Base-by-base conservation (phyloP, 2,329 filamentous ascomycete genomes). In the Aspergillus pseudoterreus region DNA sequence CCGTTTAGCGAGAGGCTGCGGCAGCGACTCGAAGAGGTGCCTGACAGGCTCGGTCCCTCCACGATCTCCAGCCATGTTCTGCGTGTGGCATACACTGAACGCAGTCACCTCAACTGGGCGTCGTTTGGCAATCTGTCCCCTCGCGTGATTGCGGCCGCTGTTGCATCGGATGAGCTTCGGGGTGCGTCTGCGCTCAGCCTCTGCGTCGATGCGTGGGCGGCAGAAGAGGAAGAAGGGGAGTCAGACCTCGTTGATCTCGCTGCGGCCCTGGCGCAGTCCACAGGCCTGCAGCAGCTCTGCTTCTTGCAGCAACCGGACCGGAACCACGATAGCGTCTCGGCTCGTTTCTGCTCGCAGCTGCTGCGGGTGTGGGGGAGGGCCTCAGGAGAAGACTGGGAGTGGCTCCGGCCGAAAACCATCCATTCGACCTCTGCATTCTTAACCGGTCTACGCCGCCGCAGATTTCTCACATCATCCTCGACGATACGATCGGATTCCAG, bases 181-280 rank as follows among this genome's bases (percentile, higher is more conserved):
- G 44, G 38, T 39, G 55, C 46, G 44, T 56, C 51, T 49, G 53
- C 53, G 51, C 55, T 57, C 45, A 57, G 53, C 42, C 22, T 57
- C n/a, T 52, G 51, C 49, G 21, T 53, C 38, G 36, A 56, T 52
- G 9, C 17, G 46, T 53, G 4, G 22, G 22, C 22, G 5, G 22
- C 4, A 22, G 22, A 22, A 6, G 22, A 22, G 4, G 22, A 6
- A 6, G 22, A 22, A 1, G 35, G 35, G 1, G 15, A 15, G 35
- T 38, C 15, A 17, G 35, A 38, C 41, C 49, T 57, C 21, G 15
- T 35, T 45, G 36, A 54, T 11, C 47, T 57, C 9, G 39, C 39
- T 30, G 45, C 48, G 43, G 46, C 49, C 35, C 32, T 56, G 30
- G 44, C 44, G 9, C 48, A 54, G 45, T 52, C 33, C 35, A 48